Base-by-base conservation (phyloP, 225 moss, liverwort and hornwort genomes). In the Bryum argenteum region DNA sequence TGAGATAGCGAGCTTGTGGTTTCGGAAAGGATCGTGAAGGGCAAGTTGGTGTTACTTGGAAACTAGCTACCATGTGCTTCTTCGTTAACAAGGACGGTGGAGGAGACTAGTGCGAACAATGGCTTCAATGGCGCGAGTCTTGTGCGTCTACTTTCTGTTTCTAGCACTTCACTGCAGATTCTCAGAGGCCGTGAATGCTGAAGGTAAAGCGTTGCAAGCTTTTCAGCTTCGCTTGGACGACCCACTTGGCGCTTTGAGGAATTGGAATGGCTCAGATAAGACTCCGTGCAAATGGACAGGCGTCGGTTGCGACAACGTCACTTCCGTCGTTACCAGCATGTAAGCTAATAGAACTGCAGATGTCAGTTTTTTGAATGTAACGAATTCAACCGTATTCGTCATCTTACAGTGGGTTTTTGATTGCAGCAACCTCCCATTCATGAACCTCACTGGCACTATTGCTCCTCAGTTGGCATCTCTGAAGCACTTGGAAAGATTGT, bases 251-350 rank as follows among this genome's bases (percentile, higher is more conserved):
- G 67, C 16, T 23, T 40, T 87, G 10, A 51, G 62, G 8, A 74
- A 62, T 62, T 87, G 87, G 87, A 73, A 81, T 61, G 71, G n/a
- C 33, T 71, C 68, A 42, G 87, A 84, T 18, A 40, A 4, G 47
- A 81, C 66, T 59, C 87, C 87, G 37, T 84, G 87, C 71, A 54
- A 56, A 8, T 87, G 87, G 87, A 56, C 20, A 18, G 87, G 87
- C 59, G 26, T 84, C 54, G 55, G 55, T 3, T 87, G 87, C 56
- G 55, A 73, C 70, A 81, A 72, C 39, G 40, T 39, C 21, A 76
- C 81, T 20, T 39, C 78, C 42, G 16, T 66, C 61, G 80, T 87
- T 20, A 83, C 54, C 16, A 28, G 10, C 20, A 70, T 80, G 81
- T 83, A 67, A 37, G 67, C 74, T n/a, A 0, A 63, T 21, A 33